Conservation (phyloP, 768 basidiomycete species). For the Leucocoprinus leucothites region DNA sequence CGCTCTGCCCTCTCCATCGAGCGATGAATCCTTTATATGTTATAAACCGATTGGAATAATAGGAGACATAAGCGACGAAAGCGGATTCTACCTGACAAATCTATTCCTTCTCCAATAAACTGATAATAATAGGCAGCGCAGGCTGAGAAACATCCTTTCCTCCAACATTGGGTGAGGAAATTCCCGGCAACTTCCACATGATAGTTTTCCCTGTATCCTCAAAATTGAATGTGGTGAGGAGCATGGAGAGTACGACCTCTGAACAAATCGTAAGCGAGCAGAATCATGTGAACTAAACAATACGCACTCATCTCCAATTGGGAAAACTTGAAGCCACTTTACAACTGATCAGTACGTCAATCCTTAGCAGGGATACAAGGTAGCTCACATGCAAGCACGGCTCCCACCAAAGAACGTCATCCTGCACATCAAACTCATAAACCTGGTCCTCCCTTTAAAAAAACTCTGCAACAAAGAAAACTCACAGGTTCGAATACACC, state of each 20-base stretch:
- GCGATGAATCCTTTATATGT: too few species aligned
- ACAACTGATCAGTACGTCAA: neutral
- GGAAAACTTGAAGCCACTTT: constrained; percentile 19
- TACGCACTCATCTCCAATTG: constrained; percentile 20
- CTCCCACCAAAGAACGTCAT: constrained; percentile 19
- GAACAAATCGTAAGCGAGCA: neutral
- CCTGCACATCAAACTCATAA: constrained; percentile 2
- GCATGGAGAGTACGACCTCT: constrained; percentile 13
- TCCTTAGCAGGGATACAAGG: neutral
- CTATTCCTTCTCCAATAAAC: neutral
- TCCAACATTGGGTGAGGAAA: constrained; percentile 12
- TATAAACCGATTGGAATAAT: too few species aligned
- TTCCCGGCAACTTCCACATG: constrained; percentile 13
- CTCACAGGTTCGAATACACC: constrained; percentile 33
- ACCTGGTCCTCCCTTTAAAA: neutral
- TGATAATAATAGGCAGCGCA: constrained; percentile 16
- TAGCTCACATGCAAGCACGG: constrained; percentile 14
- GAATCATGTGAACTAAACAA: neutral
- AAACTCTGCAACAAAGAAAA: neutral
- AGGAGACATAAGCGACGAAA: too few species aligned
- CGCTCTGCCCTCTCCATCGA: too few species aligned
- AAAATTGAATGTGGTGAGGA: constrained; percentile 12
- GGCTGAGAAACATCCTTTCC: neutral
- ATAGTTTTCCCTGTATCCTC: constrained; percentile 16
- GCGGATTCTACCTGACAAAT: too few species aligned